Base-by-base conservation (phyloP, 1,139 yeast genomes). In the Spencermartinsiella ligniputridi region DNA sequence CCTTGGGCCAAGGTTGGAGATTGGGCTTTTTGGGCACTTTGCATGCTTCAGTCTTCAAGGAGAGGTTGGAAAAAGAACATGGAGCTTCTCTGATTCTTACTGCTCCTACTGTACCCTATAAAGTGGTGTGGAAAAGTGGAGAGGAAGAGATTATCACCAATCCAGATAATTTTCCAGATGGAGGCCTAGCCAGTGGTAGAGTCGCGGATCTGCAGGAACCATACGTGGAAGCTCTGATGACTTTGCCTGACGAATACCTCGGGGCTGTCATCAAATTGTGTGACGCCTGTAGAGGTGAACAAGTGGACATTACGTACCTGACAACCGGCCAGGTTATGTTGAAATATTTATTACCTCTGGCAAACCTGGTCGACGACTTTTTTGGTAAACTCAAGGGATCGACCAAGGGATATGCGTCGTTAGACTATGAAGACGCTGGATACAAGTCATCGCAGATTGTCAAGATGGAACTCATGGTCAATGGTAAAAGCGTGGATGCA, bases 1-100 rank as follows among this genome's bases (percentile, higher is more conserved):
- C 98, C 0, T 71, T 92, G 48, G 98, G 98, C 0, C 90, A 90
- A 57, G 98, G 98, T 24, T 92, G 98, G 98, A 78, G 97, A 62
- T 69, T 92, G 33, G 98, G 98, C 0, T 92, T 92, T 60, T 69
- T 92, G 39, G 98, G 98, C 0, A 88, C 97, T 0, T 67, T 92
- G 30, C 98, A 92, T 70, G 97, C 97, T 0, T 83, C 95, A 16
- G 97, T 92, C 1, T 92, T 92, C 65, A 83, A 86, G 54, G 97
- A 92, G 57, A 70, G 98, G 42, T 70, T 92, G 47, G 95, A 89
- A 55, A 86, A 84, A 51, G 98, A 92, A 61, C 92, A 92, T 58
- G 97, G 97, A 2, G 90, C 96, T 2, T 83, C 87, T 48, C 76
- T 92, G 52, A 89, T 92, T 52, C 81, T 92, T 49, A 92, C 98